phyloP scores from a whole-genome alignment of 805 yeast genomes.

The Clavispora fructus region DNA sequence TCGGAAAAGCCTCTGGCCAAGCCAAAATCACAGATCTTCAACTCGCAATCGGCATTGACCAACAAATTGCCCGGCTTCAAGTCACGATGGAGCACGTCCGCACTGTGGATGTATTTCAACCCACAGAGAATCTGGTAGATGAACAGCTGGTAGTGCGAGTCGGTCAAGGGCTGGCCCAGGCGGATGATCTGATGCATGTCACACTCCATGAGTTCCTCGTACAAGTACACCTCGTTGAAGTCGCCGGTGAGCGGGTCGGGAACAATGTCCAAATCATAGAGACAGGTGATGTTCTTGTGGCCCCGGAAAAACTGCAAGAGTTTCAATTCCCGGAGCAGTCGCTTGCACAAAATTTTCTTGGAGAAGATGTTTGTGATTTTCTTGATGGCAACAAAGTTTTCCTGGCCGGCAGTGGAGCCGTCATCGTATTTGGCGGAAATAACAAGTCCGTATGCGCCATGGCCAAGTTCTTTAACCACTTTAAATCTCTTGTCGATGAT shows the following conservation, averaged over 20 bases:
- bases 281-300: conserved; percentile 91
- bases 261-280: conserved; percentile 90
- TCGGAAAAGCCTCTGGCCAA: conserved; percentile 86
- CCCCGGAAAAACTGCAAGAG: conserved; percentile 89
- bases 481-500: conserved; percentile 85
- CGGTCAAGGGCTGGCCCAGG: conserved; percentile 89
- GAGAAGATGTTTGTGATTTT: conserved; percentile 92
- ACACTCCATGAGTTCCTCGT: conserved; percentile 97
- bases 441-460: conserved; percentile 97
- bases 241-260: conserved; percentile 55
- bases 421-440: conserved; percentile 90
- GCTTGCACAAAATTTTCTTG: conserved; percentile 83
- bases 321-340: conserved; percentile 89
- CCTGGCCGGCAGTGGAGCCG: conserved; percentile 40
- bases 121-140: conserved; percentile 91
- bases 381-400: conserved; percentile 75
- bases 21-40: conserved; percentile 95
- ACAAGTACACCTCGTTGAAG: conserved; percentile 87
- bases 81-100: conserved; percentile 91
- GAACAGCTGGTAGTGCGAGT: conserved; percentile 91
- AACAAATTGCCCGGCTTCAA: conserved; percentile 89
- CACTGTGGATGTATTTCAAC: conserved; percentile 80
- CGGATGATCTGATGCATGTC: conserved; percentile 97
- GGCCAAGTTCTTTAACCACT: conserved; percentile 89
- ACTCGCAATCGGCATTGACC: conserved; percentile 94